These are phyloP conservation scores for Candida ipomoeae DNA, from an alignment of 805 yeast species.

Conservation along the genomic window DNA sequence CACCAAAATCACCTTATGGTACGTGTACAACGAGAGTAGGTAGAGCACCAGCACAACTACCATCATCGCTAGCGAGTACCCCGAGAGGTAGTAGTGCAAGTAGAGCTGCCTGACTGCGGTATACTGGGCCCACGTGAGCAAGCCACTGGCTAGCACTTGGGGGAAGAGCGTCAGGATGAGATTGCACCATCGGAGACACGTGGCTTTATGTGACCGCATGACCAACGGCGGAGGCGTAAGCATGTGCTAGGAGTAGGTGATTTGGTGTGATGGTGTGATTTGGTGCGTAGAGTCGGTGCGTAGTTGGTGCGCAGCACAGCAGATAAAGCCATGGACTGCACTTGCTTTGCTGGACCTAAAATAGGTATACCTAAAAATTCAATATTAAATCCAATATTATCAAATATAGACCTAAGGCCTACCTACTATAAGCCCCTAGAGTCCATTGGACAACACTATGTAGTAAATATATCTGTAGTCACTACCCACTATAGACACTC, in stretches of 20 bases:
- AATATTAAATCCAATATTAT: too few relatives aligned
- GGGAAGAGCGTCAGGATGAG: conserved; percentile 44
- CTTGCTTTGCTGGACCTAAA: too few relatives aligned
- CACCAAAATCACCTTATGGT: conserved; percentile 45
- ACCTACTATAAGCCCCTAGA: too few relatives aligned
- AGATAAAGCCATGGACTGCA: too few relatives aligned
- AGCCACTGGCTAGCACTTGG: conserved; percentile 38
- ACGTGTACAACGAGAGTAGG: conserved; percentile 43
- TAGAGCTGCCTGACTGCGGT: conserved; percentile 30
- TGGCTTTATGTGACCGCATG: conserved; percentile 15
- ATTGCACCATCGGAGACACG: conserved; percentile 26
- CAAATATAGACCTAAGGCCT: too few relatives aligned
- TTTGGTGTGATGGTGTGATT: not conserved
- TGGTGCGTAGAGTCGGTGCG: too few relatives aligned
- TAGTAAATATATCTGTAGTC: too few relatives aligned
- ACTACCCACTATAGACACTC: too few relatives aligned
- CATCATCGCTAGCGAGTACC: not conserved
- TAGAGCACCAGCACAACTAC: conserved; percentile 26
- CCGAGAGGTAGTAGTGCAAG: conserved; percentile 12
- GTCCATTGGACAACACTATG: too few relatives aligned
- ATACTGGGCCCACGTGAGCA: conserved; percentile 47
- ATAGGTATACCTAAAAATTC: too few relatives aligned
- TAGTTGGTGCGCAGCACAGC: too few relatives aligned
- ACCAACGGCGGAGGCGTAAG: conserved; percentile 13
- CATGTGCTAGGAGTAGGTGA: conserved; percentile 4